Conservation (phyloP, 805 yeast genomes). For the Metschnikowia kunwiensis region DNA sequence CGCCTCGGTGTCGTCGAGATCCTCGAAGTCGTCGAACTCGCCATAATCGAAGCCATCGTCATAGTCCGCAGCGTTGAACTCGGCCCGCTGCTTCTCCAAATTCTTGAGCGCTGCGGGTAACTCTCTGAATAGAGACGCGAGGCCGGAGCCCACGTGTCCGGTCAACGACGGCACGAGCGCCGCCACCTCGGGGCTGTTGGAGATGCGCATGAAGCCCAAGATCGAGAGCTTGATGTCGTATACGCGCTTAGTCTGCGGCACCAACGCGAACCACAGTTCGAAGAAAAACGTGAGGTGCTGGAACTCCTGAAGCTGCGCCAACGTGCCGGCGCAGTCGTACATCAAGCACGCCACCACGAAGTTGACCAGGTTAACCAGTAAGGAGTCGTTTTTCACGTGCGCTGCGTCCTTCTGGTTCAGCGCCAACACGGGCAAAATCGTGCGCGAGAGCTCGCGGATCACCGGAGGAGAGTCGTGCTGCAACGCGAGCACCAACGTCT, state of each 20-base stretch:
- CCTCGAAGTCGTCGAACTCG: constrained; percentile 10
- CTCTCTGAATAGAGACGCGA: constrained; percentile 52
- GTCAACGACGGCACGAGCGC: constrained; percentile 32
- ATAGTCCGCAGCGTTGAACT: constrained; percentile 40
- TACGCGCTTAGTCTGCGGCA: constrained; percentile 60
- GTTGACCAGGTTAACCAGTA: constrained; percentile 52
- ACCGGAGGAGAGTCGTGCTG: constrained; percentile 45
- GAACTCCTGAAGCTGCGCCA: constrained; percentile 47
- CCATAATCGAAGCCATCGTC: constrained; percentile 9
- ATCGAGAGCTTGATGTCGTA: constrained; percentile 76
- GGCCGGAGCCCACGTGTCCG: constrained; percentile 40
- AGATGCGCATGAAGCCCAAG: constrained; percentile 58
- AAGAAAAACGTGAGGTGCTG: constrained; percentile 46
- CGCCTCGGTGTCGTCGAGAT: constrained; percentile 20
- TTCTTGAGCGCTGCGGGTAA: constrained; percentile 71
- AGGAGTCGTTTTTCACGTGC: constrained; percentile 31
- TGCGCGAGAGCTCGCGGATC: constrained; percentile 44
- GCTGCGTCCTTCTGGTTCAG: constrained; percentile 24
- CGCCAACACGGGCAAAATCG: constrained; percentile 39
- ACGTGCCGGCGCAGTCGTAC: constrained; percentile 53
- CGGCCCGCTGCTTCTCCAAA: constrained; percentile 60
- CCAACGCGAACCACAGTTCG: constrained; percentile 59
- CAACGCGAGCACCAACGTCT: constrained; percentile 59
- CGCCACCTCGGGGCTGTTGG: constrained; percentile 24
- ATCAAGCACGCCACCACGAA: constrained; percentile 62